Conservation (phyloP, 148 eudicot species). For the Amaranthus cruentus region DNA sequence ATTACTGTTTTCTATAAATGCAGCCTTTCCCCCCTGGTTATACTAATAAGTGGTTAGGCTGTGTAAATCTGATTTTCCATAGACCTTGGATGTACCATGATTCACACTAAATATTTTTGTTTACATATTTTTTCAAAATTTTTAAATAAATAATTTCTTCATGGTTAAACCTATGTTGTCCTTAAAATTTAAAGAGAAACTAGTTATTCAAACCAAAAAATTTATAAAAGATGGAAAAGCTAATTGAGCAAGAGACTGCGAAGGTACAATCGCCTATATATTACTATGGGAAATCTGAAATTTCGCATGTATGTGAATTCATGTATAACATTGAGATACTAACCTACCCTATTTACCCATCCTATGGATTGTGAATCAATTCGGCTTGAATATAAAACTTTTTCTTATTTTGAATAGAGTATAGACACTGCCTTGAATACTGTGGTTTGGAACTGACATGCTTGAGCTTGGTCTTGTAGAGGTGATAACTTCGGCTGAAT, state of each 20-base stretch:
- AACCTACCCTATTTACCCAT: background rate
- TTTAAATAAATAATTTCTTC: background rate
- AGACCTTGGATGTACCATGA: background rate
- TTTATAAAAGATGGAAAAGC: background rate
- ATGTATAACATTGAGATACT: background rate
- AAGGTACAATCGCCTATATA: background rate
- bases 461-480: constrained; percentile 29
- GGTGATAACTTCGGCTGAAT: constrained; percentile 80
- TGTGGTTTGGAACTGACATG: background rate
- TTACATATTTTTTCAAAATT: background rate
- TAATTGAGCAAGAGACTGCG: background rate
- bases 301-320: background rate
- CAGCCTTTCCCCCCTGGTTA: background rate
- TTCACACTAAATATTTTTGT: background rate
- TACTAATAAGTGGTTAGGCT: background rate
- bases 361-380: background rate
- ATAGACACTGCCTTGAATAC: background rate
- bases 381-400: background rate
- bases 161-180: background rate
- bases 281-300: background rate
- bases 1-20: background rate
- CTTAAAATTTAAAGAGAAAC: background rate
- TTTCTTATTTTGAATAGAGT: constrained; percentile 11
- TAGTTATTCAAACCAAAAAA: background rate
- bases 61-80: background rate